Evolutionary conservation across 495 filamentous ascomycete genomes (phyloP).

Genomic region (Penicillium roqueforti): DNA sequence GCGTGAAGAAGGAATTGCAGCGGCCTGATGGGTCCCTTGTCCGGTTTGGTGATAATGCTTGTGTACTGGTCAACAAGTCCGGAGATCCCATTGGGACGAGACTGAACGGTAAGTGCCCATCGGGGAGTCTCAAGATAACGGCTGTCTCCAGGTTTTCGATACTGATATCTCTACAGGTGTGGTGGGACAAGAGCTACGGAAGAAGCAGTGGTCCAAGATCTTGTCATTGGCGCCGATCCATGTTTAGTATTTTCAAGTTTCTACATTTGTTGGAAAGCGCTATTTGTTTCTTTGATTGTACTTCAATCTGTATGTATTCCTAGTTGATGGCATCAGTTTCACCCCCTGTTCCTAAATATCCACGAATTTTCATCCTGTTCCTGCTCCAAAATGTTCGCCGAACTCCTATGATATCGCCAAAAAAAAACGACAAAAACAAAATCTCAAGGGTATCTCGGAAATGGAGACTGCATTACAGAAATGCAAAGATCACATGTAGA

Average conservation of each 20-base stretch:
- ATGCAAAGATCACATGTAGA: constrained; percentile 58
- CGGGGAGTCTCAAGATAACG: neutral
- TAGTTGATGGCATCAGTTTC: constrained; percentile 13
- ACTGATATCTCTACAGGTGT: constrained; percentile 53
- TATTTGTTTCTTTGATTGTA: constrained; percentile 28
- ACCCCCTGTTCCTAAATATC: neutral
- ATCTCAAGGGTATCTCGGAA: constrained; percentile 40
- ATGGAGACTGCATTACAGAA: constrained; percentile 20
- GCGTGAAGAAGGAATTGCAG: constrained; percentile 80
- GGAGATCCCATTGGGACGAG: constrained; percentile 93
- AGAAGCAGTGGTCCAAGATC: constrained; percentile 96
- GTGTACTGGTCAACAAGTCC: constrained; percentile 93
- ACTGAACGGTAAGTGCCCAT: constrained; percentile 63
- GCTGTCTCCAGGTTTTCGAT: neutral
- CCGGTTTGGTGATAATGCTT: constrained; percentile 96
- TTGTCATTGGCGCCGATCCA: constrained; percentile 92
- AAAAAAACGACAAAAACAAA: constrained; percentile 13
- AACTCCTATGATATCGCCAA: constrained; percentile 12
- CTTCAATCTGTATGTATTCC: constrained; percentile 32
- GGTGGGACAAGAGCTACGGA: constrained; percentile 79
- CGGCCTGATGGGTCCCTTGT: constrained; percentile 84
- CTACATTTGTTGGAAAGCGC: constrained; percentile 28
- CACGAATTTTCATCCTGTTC: neutral
- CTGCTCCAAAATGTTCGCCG: constrained; percentile 7
- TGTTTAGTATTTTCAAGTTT: constrained; percentile 54